A percentile compares a stretch with the other conserved stretches of the same genome.
Evolutionary conservation across 176 grass and related monocot genomes (phyloP).

Genomic region (Themeda triandra): DNA sequence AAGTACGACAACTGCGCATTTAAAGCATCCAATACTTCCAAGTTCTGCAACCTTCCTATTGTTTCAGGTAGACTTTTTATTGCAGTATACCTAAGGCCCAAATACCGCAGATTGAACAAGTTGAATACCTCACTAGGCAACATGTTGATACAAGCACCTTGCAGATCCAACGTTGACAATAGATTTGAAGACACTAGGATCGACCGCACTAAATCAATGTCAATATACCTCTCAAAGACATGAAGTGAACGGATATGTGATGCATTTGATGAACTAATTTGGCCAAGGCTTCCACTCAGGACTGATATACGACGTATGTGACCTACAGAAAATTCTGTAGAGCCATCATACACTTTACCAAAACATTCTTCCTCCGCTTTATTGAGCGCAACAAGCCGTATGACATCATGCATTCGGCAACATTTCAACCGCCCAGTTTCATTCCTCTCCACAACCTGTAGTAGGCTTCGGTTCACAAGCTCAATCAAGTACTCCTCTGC

Average conservation of each 20-base stretch:
- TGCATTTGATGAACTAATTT: background rate
- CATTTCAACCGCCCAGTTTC: background rate
- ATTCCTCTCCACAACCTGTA: conserved; percentile 27
- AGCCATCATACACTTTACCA: background rate
- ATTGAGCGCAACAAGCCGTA: background rate
- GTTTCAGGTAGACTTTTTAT: background rate
- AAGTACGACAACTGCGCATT: background rate
- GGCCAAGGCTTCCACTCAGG: background rate
- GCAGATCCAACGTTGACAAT: background rate
- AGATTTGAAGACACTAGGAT: background rate
- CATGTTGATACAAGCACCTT: background rate
- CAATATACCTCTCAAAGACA: background rate
- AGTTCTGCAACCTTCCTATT: background rate
- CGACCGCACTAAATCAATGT: background rate
- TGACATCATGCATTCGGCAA: conserved; percentile 28
- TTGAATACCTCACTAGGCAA: background rate
- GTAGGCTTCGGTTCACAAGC: conserved; percentile 33
- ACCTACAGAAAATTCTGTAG: background rate
- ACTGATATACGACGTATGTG: background rate
- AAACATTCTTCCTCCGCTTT: conserved; percentile 18
- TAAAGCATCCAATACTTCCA: background rate
- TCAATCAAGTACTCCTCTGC: conserved; percentile 28
- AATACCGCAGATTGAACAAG: background rate
- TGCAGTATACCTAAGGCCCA: background rate
- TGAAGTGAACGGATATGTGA: background rate